These are phyloP conservation scores for Erigeron canadensis DNA, from an alignment of 129 eudicot species.

Conservation along the genomic window DNA sequence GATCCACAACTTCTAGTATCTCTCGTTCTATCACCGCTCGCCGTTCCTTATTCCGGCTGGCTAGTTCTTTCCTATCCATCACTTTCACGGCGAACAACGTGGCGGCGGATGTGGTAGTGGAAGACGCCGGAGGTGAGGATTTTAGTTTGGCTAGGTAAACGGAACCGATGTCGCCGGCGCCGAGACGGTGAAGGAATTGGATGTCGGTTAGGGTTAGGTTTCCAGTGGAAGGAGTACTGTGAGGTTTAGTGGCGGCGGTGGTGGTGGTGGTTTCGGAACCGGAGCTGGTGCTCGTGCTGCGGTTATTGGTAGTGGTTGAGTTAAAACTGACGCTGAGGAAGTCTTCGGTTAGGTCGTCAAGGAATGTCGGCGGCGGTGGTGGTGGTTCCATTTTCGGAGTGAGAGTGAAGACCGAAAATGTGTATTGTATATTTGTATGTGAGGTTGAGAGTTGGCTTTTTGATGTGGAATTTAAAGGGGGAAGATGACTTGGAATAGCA, in stretches of 20 bases:
- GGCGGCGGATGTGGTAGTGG: conserved; percentile 6
- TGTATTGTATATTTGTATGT: background rate
- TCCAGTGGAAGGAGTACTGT: conserved; percentile 40
- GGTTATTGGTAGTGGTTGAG: conserved; percentile 54
- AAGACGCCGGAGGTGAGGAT: conserved; percentile 17
- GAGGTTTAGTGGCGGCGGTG: conserved; percentile 37
- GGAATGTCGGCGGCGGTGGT: conserved; percentile 49
- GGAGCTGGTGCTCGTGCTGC: conserved; percentile 72
- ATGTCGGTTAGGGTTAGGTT: conserved; percentile 59
- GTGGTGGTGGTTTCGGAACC: conserved; percentile 61
- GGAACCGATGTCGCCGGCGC: conserved; percentile 93
- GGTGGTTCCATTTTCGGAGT: conserved; percentile 44
- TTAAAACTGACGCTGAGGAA: conserved; percentile 85
- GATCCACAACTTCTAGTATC: conserved; percentile 65
- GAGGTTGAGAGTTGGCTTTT: background rate
- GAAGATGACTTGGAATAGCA: conserved; percentile 1
- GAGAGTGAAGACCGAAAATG: background rate
- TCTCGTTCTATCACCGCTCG: conserved; percentile 58
- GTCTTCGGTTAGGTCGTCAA: conserved; percentile 64
- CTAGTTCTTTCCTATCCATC: conserved; percentile 69
- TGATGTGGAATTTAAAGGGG: conserved; percentile 12
- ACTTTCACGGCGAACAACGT: conserved; percentile 73
- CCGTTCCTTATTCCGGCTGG: conserved; percentile 65
- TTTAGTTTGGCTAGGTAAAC: conserved; percentile 78
- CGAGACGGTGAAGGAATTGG: conserved; percentile 79